Evolutionary conservation across 202 grass and related monocot genomes (phyloP), one percentile per base, ranked within the genome.

Genomic region (Hordeum pubiflorum): DNA sequence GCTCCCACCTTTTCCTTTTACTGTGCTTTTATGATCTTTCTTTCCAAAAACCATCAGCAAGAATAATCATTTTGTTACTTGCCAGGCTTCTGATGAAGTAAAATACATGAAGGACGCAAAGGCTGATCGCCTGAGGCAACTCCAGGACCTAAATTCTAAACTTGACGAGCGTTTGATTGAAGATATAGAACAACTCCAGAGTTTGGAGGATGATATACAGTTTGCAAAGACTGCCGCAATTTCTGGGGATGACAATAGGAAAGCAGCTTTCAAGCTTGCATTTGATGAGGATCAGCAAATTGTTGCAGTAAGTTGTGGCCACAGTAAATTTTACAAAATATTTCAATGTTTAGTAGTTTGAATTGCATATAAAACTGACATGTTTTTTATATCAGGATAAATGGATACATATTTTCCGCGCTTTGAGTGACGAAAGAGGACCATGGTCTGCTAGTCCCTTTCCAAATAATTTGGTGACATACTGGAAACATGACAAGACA

Each of bases 281-380:
- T 91, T 89, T 56, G 92, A 98, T 7, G 95, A 98, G 85, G 95
- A 98, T 79, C 90, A 91, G 77, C 95, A 98, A 94, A 91, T 98
- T 62, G 70, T 98, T 86, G 92, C 92, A 83, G 95, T 98, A 91
- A 89, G 85, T 64, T 81, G 24, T 79, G 58, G 74, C 34, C 11
- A n/a, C 4, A 76, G 74, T 79, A 69, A 40, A 50, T 84, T 88
- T 69, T 75, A 75, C 32, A 20, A 43, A 83, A 67, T 13, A 79
- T 44, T n/a, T 20, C 1, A 14, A 61, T 65, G 17, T 48, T 84
- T 64, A 84, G 10, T 81, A 72, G 81, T 88, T 63, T 61, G 52
- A 67, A 32, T 57, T 62, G 2, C 32, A 40, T 59, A 27, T 74
- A 37, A 77, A 57, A 89, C 29, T 76, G n/a, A 79, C 39, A 67